phyloP scores from a whole-genome alignment of 1,139 yeast species.

The Candida sp. region DNA sequence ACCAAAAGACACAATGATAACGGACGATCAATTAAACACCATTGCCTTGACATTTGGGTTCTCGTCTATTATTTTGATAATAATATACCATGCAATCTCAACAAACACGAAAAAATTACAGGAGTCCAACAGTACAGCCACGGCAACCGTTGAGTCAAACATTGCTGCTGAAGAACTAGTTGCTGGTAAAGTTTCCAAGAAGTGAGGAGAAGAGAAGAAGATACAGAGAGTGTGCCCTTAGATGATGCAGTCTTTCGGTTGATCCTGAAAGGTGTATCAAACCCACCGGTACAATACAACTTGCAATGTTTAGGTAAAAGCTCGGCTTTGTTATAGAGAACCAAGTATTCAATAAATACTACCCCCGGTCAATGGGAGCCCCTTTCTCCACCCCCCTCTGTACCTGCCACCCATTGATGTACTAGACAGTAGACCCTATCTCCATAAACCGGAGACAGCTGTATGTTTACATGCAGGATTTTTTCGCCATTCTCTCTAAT shows the following conservation, averaged over 20 bases:
- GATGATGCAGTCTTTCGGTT: no score
- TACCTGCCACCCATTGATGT: no score
- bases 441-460: no score
- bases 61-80: slow-evolving; percentile 69
- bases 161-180: slow-evolving; percentile 1
- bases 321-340: no score
- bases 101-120: slow-evolving; percentile 36
- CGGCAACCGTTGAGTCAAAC: background rate
- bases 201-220: background rate
- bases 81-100: slow-evolving; percentile 67
- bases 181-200: background rate
- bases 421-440: no score
- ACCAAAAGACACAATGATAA: slow-evolving; percentile 56
- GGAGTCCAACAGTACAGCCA: background rate
- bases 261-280: no score
- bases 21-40: slow-evolving; percentile 77
- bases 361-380: no score
- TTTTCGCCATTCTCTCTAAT: background rate
- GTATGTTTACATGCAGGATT: background rate
- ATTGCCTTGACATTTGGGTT: slow-evolving; percentile 81
- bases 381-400: no score
- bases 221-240: no score
- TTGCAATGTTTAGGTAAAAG: no score
- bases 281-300: no score
- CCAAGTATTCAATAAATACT: no score